Evolutionary conservation across 2,329 filamentous ascomycete genomes (phyloP), one percentile per base, ranked within the genome.

Genomic region (Cryphonectria japonica): DNA sequence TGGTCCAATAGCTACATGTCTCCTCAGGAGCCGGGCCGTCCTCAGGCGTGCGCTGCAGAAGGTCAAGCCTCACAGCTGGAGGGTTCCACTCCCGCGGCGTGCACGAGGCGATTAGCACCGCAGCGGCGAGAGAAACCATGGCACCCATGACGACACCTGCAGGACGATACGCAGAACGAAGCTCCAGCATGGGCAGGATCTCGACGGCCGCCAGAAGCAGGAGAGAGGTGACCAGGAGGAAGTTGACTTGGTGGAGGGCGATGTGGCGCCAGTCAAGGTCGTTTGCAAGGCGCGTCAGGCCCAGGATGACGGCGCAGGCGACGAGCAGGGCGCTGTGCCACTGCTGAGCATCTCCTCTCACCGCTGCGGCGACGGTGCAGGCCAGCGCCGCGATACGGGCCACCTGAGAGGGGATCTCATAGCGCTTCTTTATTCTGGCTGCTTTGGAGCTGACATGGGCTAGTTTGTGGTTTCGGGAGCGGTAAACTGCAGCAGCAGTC

Each of bases 51-150:
- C 80, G 80, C 22, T 81, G 80, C 43, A 82, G 79, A 37, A 84
- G 76, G 39, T 81, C 79, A 65, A 81, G 76, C 43, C 81, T 78
- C 57, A 83, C 71, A 6, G 79, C 79, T 4, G 85, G 83, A 22
- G 85, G 84, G 3, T 82, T 74, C 86, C 86, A 87, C 76, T 85
- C 83, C 70, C 85, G 81, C 0, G 85, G 86, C 1, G 86, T 86
- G 61, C 78, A 72, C 46, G 83, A 72, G 68, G 86, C 84, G 50
- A 85, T 70, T 61, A 80, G 63, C 46, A 82, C 77, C 37, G 82
- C 79, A 39, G 78, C 78, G 6, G 77, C 76, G 41, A 86, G 77
- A 32, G 80, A 79, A 1, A 77, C 73, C 41, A 84, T 75, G 54
- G 79, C 79, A 50, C 79, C 80, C 19, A 71, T 22, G 22, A 81